A percentile compares a stretch with the other conserved stretches of the same genome.
These are phyloP conservation scores for Syzygium aqueum DNA, from an alignment of 345 rosid species.

Conservation along the genomic window DNA sequence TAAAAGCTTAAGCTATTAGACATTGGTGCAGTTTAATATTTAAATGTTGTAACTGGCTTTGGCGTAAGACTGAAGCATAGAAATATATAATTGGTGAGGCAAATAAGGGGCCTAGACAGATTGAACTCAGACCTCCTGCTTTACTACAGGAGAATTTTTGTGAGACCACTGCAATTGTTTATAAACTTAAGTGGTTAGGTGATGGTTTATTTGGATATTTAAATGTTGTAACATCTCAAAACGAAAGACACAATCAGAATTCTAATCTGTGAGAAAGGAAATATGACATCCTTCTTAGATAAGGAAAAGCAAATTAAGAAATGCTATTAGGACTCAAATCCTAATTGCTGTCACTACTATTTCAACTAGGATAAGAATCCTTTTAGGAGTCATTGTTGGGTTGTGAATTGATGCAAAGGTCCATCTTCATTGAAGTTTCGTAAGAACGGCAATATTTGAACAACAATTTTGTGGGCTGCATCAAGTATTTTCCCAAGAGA, in stretches of 20 bases:
- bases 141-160: not conserved
- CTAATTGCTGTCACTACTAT: not conserved
- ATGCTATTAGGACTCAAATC: not conserved
- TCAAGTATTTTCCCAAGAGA: not conserved
- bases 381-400: not conserved
- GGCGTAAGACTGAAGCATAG: not conserved
- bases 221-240: not conserved
- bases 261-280: not conserved
- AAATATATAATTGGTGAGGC: not conserved
- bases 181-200: not conserved
- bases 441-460: not conserved
- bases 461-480: not conserved
- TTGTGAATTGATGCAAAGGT: not conserved
- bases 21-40: not conserved
- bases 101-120: not conserved
- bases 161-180: not conserved
- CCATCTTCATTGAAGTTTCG: not conserved
- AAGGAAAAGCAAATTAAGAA: not conserved
- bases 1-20: not conserved
- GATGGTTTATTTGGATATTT: not conserved
- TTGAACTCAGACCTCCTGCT: not conserved
- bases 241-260: not conserved
- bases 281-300: not conserved
- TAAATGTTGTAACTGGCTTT: not conserved
- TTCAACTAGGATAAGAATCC: not conserved